These are phyloP conservation scores for Hypomyces perniciosus DNA, from an alignment of 2,329 filamentous ascomycete species.

Conservation along the genomic window DNA sequence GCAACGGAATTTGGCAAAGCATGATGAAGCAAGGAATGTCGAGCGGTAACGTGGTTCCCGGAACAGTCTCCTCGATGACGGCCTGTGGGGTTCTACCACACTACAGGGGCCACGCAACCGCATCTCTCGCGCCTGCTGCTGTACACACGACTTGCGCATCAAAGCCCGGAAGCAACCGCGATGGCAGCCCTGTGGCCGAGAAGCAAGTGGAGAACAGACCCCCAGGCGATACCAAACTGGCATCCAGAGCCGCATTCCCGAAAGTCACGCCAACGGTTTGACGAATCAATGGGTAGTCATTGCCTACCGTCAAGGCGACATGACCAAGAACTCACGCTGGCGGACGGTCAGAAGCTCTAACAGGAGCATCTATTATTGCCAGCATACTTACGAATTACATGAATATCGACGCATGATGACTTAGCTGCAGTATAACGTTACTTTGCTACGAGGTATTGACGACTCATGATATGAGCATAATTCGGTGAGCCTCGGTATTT, in stretches of 20 bases:
- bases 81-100: constrained; percentile 50
- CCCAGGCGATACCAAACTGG: constrained; percentile 21
- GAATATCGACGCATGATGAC: constrained; percentile 17
- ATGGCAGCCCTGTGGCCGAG: constrained; percentile 23
- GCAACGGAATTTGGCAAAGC: constrained; percentile 42
- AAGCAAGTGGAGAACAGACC: constrained; percentile 42
- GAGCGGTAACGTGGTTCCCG: constrained; percentile 39
- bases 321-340: too few relatives aligned
- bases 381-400: constrained; percentile 29
- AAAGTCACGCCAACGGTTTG: constrained; percentile 1
- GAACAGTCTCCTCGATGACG: constrained; percentile 47
- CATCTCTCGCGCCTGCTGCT: constrained; percentile 41
- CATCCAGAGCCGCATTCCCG: neutral
- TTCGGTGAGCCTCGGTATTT: constrained; percentile 7
- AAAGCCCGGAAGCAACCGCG: constrained; percentile 22
- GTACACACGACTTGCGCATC: constrained; percentile 29
- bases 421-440: constrained; percentile 15
- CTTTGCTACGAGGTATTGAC: constrained; percentile 15
- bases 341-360: constrained; percentile 13
- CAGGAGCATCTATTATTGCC: constrained; percentile 26
- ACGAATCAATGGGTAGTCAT: neutral
- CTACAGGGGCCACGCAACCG: constrained; percentile 46
- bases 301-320: neutral
- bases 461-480: constrained; percentile 11
- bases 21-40: constrained; percentile 48